phyloP scores from a whole-genome alignment of 176 grass and related monocot genomes.

The Aegilops bicornis region DNA sequence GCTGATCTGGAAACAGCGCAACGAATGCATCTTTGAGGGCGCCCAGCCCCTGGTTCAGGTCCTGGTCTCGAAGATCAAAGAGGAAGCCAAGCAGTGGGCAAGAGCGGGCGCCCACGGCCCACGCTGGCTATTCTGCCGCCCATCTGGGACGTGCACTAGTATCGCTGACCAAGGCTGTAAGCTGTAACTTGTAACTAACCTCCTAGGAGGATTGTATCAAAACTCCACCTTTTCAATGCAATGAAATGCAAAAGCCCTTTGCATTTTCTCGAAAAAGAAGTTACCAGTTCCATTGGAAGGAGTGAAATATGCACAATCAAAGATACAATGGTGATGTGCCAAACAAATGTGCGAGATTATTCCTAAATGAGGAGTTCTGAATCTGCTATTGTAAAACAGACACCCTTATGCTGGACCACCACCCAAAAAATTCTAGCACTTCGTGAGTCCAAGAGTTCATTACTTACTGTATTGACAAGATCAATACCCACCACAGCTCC shows the following conservation, averaged over 20 bases:
- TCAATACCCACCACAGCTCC: slow-evolving; percentile 76
- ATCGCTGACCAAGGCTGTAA: too few species aligned
- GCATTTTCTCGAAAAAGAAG: not conserved
- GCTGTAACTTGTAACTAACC: too few species aligned
- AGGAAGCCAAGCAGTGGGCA: too few species aligned
- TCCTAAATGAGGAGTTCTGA: not conserved
- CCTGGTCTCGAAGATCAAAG: too few species aligned
- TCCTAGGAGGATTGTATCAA: too few species aligned
- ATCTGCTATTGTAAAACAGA: not conserved
- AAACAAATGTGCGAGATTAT: not conserved
- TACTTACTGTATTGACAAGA: slow-evolving; percentile 82
- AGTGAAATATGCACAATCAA: not conserved
- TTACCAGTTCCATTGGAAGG: not conserved
- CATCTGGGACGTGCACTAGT: too few species aligned
- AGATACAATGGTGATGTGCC: not conserved
- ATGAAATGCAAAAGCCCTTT: too few species aligned
- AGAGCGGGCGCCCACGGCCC: too few species aligned
- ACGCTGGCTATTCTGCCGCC: too few species aligned
- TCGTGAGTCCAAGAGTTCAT: not conserved
- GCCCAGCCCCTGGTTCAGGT: too few species aligned
- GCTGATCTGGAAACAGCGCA: not conserved
- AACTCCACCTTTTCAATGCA: too few species aligned
- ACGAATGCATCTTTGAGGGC: too few species aligned
- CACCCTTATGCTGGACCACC: not conserved
- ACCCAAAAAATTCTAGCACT: not conserved